Conservation (phyloP, 495 filamentous ascomycete species). For the Aspergillus affinis region DNA sequence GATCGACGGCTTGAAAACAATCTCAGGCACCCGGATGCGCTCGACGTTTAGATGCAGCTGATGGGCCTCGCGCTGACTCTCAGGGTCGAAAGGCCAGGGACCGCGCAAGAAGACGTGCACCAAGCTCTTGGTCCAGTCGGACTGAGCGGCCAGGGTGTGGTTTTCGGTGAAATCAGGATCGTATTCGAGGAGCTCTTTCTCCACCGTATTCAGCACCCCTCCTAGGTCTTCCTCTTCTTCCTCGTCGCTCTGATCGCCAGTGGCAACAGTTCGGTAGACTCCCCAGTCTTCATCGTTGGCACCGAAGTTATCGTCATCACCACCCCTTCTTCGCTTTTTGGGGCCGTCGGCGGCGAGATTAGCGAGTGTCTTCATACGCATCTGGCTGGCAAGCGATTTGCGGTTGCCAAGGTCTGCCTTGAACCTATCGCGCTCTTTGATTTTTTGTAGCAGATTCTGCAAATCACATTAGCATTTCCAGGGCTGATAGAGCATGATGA, state of each 20-base stretch:
- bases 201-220: constrained; percentile 66
- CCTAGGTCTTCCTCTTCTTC: constrained; percentile 85
- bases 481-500: neutral
- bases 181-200: constrained; percentile 79
- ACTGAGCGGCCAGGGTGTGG: constrained; percentile 85
- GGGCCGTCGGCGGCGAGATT: constrained; percentile 92
- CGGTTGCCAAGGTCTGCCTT: constrained; percentile 92
- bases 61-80: constrained; percentile 75
- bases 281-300: constrained; percentile 98
- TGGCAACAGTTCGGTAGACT: constrained; percentile 88
- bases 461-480: neutral
- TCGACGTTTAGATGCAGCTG: constrained; percentile 96
- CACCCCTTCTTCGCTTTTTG: constrained; percentile 75
- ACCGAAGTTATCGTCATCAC: constrained; percentile 88
- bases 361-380: constrained; percentile 97
- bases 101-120: constrained; percentile 88
- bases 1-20: constrained; percentile 93
- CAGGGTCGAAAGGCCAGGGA: constrained; percentile 78
- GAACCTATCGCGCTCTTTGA: constrained; percentile 89
- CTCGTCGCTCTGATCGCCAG: constrained; percentile 70
- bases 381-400: constrained; percentile 91
- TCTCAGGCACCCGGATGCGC: constrained; percentile 92
- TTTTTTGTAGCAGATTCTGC: constrained; percentile 66
- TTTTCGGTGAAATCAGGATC: constrained; percentile 88
- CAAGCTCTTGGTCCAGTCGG: constrained; percentile 89